Evolutionary conservation across 2,329 filamentous ascomycete genomes (phyloP), one percentile per base, ranked within the genome.

Genomic region (Aspergillus pseudoterreus): DNA sequence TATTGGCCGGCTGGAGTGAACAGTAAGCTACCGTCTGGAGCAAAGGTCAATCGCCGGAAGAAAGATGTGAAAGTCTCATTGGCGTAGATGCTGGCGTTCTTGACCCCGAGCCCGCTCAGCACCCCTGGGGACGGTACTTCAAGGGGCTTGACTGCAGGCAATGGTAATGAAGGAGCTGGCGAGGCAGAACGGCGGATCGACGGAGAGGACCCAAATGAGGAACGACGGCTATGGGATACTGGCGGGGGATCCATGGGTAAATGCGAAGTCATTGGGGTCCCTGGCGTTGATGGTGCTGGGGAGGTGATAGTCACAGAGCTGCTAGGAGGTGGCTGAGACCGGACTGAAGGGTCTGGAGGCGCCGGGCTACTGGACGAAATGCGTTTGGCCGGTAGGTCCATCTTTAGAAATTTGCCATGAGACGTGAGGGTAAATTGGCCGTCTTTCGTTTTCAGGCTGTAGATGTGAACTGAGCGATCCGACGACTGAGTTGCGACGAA

Each of bases 401-500:
- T 92, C 75, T 88, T 94, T 43, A 90, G 86, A 57, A 97, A 81
- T 69, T 92, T 92, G 54, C 88, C 83, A 67, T 87, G 85, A 17
- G 90, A 85, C 50, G 80, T 81, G 46, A 99, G 78, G 0, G 90
- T 91, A 67, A 96, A 96, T 61, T 95, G 90, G 27, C 94, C 94
- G 63, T 99, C 94, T 67, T 97, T 99, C 19, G 89, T 96, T 76
- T 90, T 95, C 57, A 99, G 77, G 1, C 88, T 92, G 75, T 99
- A 99, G 60, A 99, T 94, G 71, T 99, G 95, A 12, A 97, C 92
- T 2, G 94, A 96, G 67, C 94, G 87, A 74, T 99, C 94, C 4
- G 94, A 99, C 6, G 94, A 99, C 69, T 99, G 94, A 1, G 94
- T 99, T 35, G 94, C 94, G 54, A 99, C 92, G 70, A 92, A 99